These are phyloP conservation scores for Anaeromyces robustus DNA, from an alignment of 192 early-diverging fungal genomes.

Conservation along the genomic window DNA sequence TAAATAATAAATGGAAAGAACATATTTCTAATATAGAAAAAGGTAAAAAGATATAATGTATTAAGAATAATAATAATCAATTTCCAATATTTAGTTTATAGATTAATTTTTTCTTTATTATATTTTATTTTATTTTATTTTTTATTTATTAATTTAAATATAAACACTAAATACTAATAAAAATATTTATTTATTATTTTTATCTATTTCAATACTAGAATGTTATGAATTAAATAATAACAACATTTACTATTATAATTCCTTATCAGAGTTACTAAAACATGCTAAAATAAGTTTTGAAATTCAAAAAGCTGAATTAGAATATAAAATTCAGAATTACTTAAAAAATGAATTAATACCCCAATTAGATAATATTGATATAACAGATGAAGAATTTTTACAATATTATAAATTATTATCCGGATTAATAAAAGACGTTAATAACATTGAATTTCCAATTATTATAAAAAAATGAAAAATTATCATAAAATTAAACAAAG, in stretches of 20 bases:
- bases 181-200: no score
- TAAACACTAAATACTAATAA: no score
- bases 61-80: no score
- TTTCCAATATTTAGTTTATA: no score
- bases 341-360: not conserved
- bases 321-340: not conserved
- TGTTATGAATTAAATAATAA: not conserved
- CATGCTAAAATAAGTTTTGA: not conserved
- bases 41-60: not conserved
- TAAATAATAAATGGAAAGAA: not conserved
- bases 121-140: no score
- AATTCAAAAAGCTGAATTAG: not conserved
- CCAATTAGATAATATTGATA: not conserved
- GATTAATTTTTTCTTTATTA: no score
- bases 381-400: not conserved
- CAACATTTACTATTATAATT: not conserved
- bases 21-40: not conserved
- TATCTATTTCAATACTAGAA: not conserved
- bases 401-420: not conserved
- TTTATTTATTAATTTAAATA: no score
- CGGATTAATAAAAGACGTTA: not conserved
- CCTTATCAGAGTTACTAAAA: not conserved
- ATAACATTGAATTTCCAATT: not conserved
- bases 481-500: no score
- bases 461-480: not conserved